Evolutionary conservation across 2,329 filamentous ascomycete species (phyloP).

Genomic region (Lithohypha guttulata): DNA sequence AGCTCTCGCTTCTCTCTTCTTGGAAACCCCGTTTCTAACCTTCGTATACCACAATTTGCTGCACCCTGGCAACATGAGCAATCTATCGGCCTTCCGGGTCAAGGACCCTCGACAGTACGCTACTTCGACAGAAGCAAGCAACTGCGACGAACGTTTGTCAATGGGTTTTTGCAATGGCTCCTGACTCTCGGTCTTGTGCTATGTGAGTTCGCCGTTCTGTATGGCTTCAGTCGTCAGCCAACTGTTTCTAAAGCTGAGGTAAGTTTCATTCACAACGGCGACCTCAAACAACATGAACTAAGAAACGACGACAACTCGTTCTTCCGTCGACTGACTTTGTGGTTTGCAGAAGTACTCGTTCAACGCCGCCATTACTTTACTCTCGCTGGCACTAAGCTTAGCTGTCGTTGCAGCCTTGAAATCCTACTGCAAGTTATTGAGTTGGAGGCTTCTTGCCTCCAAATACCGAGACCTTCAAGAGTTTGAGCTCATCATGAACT

Average conservation of each 20-base stretch:
- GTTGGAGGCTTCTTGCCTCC: slow-evolving; percentile 20
- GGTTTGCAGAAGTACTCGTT: slow-evolving; percentile 20
- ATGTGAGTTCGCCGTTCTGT: slow-evolving; percentile 9
- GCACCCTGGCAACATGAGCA: slow-evolving; percentile 19
- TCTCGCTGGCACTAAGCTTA: slow-evolving; percentile 18
- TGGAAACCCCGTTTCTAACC: slow-evolving; percentile 5
- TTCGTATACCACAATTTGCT: slow-evolving; percentile 6
- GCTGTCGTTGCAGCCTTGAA: slow-evolving; percentile 16
- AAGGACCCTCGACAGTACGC: slow-evolving; percentile 12
- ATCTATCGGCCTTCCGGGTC: background rate
- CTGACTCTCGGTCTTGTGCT: slow-evolving; percentile 10
- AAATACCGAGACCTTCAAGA: slow-evolving; percentile 19
- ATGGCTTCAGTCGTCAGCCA: slow-evolving; percentile 13
- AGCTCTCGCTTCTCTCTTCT: slow-evolving; percentile 6
- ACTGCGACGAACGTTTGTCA: slow-evolving; percentile 13
- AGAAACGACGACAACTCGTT: no score
- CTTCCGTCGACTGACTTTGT: no score
- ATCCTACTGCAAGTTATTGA: slow-evolving; percentile 18
- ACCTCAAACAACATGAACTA: no score
- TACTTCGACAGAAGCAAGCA: slow-evolving; percentile 18
- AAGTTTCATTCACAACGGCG: no score
- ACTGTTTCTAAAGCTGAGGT: no score
- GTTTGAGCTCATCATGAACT: slow-evolving; percentile 21
- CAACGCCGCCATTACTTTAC: slow-evolving; percentile 19
- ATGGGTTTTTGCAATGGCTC: slow-evolving; percentile 16